Percentiles rank a stretch among this genome's conserved stretches.
These are phyloP conservation scores for Thymus quinquecostatus DNA, from an alignment of 257 asterid species.

Conservation along the genomic window DNA sequence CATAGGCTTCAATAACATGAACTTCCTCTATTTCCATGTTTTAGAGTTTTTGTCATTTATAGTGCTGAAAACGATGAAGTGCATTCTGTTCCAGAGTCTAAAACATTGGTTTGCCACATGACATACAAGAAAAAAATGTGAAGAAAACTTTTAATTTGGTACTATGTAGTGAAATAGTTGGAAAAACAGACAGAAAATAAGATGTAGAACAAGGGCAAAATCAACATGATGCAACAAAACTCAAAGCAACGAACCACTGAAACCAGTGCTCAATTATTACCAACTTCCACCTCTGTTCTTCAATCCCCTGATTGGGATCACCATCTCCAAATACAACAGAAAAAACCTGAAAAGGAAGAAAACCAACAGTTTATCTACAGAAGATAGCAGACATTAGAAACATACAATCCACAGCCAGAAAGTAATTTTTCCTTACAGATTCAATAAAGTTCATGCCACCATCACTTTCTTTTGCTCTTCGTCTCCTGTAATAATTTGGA, in stretches of 20 bases:
- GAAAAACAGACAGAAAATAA: conserved; percentile 13
- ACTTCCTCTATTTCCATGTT: neutral
- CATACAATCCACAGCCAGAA: conserved; percentile 18
- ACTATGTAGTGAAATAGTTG: conserved; percentile 15
- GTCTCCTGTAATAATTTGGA: conserved; percentile 89
- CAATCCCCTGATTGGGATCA: conserved; percentile 99
- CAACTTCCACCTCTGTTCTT: conserved; percentile 99
- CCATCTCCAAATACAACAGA: conserved; percentile 99
- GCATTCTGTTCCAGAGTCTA: conserved; percentile 14
- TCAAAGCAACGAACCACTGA: conserved; percentile 78
- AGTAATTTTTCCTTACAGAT: conserved; percentile 59
- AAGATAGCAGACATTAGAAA: conserved; percentile 28
- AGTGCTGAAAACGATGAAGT: conserved; percentile 3
- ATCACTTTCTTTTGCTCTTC: conserved; percentile 48
- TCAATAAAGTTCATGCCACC: conserved; percentile 86
- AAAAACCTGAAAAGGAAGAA: conserved; percentile 67
- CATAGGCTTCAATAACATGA: neutral
- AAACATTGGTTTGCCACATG: conserved; percentile 8
- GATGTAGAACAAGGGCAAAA: conserved; percentile 28
- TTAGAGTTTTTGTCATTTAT: neutral
- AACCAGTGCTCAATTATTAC: conserved; percentile 90
- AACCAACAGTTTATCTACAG: conserved; percentile 15
- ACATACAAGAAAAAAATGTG: conserved; percentile 15
- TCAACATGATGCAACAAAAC: conserved; percentile 34
- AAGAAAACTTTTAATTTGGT: conserved; percentile 8